phyloP scores from a whole-genome alignment of 2,329 filamentous ascomycete genomes.

The Lecanicillium sp. region DNA sequence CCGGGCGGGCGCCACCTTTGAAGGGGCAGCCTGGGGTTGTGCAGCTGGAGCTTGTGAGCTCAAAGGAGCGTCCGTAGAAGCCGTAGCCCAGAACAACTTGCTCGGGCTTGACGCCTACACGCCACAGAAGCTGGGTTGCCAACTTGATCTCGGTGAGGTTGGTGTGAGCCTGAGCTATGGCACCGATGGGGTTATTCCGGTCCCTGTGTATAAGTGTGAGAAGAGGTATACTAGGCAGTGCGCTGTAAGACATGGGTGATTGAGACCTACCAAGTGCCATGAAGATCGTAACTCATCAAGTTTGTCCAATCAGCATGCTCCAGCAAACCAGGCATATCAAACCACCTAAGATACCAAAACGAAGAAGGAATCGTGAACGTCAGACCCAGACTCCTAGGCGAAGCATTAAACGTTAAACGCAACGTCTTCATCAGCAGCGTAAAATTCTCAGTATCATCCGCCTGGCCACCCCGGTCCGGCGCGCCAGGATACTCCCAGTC shows the following conservation, averaged over 20 bases:
- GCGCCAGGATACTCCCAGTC: slow-evolving; percentile 13
- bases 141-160: slow-evolving; percentile 39
- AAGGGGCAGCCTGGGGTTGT: slow-evolving; percentile 14
- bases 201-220: slow-evolving; percentile 17
- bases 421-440: slow-evolving; percentile 15
- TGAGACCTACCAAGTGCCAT: slow-evolving; percentile 27
- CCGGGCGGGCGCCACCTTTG: slow-evolving; percentile 9
- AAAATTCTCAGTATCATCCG: slow-evolving; percentile 16
- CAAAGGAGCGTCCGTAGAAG: slow-evolving; percentile 27
- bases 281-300: slow-evolving; percentile 34
- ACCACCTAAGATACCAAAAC: slow-evolving; percentile 21
- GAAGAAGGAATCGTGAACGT: slow-evolving; percentile 17
- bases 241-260: background rate
- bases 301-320: slow-evolving; percentile 29
- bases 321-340: slow-evolving; percentile 16
- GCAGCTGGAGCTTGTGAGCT: slow-evolving; percentile 10
- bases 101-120: slow-evolving; percentile 26
- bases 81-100: slow-evolving; percentile 34
- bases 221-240: background rate
- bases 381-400: slow-evolving; percentile 11
- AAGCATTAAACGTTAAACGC: slow-evolving; percentile 6
- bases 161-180: slow-evolving; percentile 30
- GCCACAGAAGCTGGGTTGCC: slow-evolving; percentile 36
- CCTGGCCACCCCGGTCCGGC: slow-evolving; percentile 13
- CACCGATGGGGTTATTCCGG: slow-evolving; percentile 20